Evolutionary conservation across 2,329 filamentous ascomycete genomes (phyloP), one percentile per base, ranked within the genome.

Genomic region (Eutypella sp.): DNA sequence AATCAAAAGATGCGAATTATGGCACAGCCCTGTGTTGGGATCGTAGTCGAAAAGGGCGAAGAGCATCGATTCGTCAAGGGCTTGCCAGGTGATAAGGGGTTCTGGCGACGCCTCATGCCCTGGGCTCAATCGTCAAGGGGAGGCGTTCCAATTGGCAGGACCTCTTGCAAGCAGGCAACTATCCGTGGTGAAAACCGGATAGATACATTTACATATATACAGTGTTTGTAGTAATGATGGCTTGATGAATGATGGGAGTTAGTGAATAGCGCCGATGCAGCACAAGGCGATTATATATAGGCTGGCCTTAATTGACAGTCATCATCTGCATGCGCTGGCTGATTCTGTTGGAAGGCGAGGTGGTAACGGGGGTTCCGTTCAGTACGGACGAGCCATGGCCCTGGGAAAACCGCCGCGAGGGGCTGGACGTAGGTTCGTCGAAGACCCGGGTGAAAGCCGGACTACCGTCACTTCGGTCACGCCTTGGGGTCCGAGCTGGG

Each of bases 361-460:
- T 70, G 37, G 79, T 73, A 18, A 78, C 67, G 13, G 80, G 76
- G 15, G 69, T 64, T 44, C 65, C 65, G 48, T 72, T 73, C 43
- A 77, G 64, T 2, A 75, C 66, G 2, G 79, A 79, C 54, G 68
- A 77, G 55, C 76, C 79, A 27, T 74, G 76, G 50, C 71, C 79
- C 53, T 75, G 73, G 23, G 70, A 67, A 8, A 73, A 58, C 47
- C 73, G 69, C 52, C 72, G 73, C 19, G 77, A 70, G 4, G 79
- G 76, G 47, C 74, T 82, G 11, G 75, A 70, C 33, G 72, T 71
- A 1, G 81, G 80, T 38, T 84, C 79, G 9, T 81, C 79, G 55
- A 85, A 85, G 31, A 85, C 79, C 20, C 78, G 70, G 3, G 80
- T 85, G 51, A 85, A 85, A 1, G 82, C 81, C n/a, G 82, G 82